Conservation (phyloP, 306 rosid species). For the Citrullus colocynthis region DNA sequence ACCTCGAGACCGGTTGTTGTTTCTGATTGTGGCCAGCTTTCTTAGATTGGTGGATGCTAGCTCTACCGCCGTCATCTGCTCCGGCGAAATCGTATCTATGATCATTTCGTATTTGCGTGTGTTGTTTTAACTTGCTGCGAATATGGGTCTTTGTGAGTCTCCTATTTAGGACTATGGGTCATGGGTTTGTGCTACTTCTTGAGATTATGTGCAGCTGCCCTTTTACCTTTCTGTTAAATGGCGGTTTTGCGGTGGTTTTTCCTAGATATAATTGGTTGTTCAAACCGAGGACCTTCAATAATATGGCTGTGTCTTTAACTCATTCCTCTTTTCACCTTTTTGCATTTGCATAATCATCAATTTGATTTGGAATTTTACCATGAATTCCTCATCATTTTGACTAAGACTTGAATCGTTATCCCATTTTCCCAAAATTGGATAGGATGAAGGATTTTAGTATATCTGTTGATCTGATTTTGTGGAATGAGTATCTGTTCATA, state of each 20-base stretch:
- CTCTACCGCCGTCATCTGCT: neutral
- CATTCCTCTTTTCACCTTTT: neutral
- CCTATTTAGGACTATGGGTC: neutral
- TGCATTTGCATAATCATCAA: neutral
- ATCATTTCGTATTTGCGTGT: slow-evolving; percentile 1
- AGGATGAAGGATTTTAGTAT: too few species aligned
- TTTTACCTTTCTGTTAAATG: neutral
- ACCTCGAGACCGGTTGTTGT: slow-evolving; percentile 42
- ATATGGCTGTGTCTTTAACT: neutral
- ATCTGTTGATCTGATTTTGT: neutral
- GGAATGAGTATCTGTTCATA: neutral
- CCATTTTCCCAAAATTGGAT: neutral
- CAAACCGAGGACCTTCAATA: neutral
- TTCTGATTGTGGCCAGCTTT: slow-evolving; percentile 77
- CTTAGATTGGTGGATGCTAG: slow-evolving; percentile 15
- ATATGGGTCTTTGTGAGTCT: neutral
- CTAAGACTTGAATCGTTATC: neutral
- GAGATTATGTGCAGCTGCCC: neutral
- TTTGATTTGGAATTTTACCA: too few species aligned
- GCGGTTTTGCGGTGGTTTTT: neutral
- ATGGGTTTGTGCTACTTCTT: neutral
- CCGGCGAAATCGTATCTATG: neutral
- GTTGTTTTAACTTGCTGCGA: neutral
- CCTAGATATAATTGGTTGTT: neutral
- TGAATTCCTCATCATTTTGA: too few species aligned